Conservation (phyloP, 257 asterid species). For the Solanum piurae region DNA sequence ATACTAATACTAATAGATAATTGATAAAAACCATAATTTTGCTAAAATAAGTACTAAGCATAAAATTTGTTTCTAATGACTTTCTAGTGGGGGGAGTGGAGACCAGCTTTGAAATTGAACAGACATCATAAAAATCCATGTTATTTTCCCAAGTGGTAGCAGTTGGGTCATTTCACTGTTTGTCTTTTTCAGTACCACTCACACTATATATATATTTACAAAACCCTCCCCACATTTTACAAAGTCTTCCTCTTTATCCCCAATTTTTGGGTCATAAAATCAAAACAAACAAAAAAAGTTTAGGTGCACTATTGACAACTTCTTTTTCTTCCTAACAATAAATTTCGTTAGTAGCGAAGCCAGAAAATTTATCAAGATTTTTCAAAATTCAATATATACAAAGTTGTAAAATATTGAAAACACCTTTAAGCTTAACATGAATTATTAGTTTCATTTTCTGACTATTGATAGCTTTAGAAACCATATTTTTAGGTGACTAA, state of each 20-base stretch:
- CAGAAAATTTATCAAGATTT: too few species aligned
- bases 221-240: not conserved
- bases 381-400: too few species aligned
- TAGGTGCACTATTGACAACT: not conserved
- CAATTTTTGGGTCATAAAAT: not conserved
- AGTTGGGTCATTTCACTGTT: conserved; percentile 8
- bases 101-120: not conserved
- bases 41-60: not conserved
- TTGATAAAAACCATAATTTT: not conserved
- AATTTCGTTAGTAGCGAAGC: fast-evolving
- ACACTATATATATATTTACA: not conserved
- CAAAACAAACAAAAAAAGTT: not conserved
- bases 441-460: too few species aligned
- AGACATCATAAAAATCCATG: not conserved
- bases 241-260: not conserved
- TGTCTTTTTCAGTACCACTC: not conserved
- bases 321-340: too few species aligned
- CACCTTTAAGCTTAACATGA: fast-evolving
- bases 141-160: not conserved
- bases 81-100: not conserved
- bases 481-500: fast-evolving
- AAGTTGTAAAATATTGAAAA: fast-evolving
- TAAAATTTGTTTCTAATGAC: not conserved
- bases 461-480: too few species aligned
- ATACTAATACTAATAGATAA: not conserved